Conservation (phyloP, 495 filamentous ascomycete genomes). For the Xylaria sp. region DNA sequence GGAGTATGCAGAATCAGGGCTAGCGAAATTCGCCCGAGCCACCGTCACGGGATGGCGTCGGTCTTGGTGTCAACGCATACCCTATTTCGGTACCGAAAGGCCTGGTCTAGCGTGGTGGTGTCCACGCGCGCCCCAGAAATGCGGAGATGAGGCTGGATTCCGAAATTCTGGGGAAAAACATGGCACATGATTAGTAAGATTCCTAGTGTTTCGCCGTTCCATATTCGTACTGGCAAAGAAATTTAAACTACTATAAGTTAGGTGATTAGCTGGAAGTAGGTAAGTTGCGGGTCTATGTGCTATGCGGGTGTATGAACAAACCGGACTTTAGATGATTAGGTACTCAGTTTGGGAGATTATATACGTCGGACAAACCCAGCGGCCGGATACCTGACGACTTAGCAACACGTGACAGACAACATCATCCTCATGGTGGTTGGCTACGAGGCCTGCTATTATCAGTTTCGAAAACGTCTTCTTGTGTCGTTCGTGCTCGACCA, state of each 20-base stretch:
- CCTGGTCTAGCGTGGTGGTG: neutral
- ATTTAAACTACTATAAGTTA: neutral
- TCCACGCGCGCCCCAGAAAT: neutral
- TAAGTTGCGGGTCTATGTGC: neutral
- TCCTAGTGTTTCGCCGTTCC: too few relatives aligned
- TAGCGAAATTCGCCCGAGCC: neutral
- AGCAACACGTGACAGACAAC: neutral
- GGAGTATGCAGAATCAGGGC: neutral
- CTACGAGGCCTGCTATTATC: neutral
- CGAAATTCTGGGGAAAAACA: neutral
- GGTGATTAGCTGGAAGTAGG: neutral
- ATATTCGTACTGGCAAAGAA: too few relatives aligned
- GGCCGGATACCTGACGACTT: neutral
- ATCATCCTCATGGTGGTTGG: neutral
- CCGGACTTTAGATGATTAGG: neutral
- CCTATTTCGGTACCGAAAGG: neutral
- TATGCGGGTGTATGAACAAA: neutral
- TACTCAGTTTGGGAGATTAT: neutral
- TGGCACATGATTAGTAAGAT: neutral
- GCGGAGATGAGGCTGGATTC: conserved; percentile 6
- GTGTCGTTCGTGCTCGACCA: neutral
- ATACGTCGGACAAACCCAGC: neutral
- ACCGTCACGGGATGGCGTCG: neutral
- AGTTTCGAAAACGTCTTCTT: neutral
- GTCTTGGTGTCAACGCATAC: neutral